Evolutionary conservation across 108 stramenopile genomes (phyloP), one percentile per base, ranked within the genome.

Genomic region (Cyclotella kingstonii): DNA sequence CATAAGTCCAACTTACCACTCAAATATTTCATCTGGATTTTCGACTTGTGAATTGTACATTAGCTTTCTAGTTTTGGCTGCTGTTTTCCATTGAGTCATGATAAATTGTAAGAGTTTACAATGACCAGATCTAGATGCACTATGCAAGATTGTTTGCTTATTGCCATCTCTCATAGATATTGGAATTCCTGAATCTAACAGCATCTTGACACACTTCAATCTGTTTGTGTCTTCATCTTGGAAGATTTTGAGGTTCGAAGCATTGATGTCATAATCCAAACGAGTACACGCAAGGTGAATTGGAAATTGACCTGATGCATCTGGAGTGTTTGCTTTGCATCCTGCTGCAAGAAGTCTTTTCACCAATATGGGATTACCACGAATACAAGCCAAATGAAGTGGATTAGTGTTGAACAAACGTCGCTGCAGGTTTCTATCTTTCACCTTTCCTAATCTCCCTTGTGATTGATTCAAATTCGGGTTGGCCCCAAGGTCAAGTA

Each of bases 141-240:
- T 55, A 57, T 94, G 92, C 15, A 94, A 51, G 14, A 89, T 49
- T 9, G 80, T 87, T 59, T 94, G 92, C 22, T 86, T 82, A 48
- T 86, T 89, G n/a, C 82, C 89, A 60, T 94, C 89, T 53, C 82
- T 84, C 49, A 89, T 90, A 1, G 78, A 25, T 6, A 94, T 48
- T 0, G 92, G 87, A 5, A 73, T 68, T 7, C 73, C 82, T 0
- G 66, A 39, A 2, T 79, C 56, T 7, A 94, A 51, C 11, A 84
- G 54, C 17, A 67, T 36, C 31, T 71, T 64, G 8, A 86, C 87
- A 33, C 82, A 84, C 30, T 78, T 65, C 39, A 82, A 56, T 42
- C 88, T 55, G 35, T 68, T 57, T 9, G 40, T 10, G 44, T 86
- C 81, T 50, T 87, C 86, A 34, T 63, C 66, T 2, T 44, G 57